Percentiles rank a stretch among this genome's conserved stretches.
Conservation (phyloP, 2,329 filamentous ascomycete genomes). For the Metarhizium guizhouense region DNA sequence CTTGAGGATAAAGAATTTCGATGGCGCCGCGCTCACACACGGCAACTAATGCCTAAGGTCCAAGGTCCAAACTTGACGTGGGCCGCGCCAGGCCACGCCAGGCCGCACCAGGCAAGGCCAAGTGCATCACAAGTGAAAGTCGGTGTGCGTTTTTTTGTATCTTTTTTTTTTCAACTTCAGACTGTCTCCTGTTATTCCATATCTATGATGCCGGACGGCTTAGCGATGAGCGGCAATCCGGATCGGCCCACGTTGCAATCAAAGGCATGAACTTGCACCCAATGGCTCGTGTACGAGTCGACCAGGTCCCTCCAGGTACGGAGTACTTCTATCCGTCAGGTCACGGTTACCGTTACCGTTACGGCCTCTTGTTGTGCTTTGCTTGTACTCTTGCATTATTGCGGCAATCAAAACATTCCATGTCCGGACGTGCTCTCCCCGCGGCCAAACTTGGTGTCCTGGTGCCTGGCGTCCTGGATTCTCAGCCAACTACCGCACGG, state of each 20-base stretch:
- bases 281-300: not conserved
- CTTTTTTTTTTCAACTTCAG: not conserved
- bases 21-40: too few relatives aligned
- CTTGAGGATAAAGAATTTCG: too few relatives aligned
- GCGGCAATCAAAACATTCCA: too few relatives aligned
- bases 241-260: not conserved
- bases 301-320: not conserved
- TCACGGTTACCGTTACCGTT: not conserved
- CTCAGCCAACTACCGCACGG: not conserved
- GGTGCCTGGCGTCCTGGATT: not conserved
- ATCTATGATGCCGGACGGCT: not conserved
- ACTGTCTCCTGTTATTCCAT: not conserved
- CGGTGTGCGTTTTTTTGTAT: conserved; percentile 1
- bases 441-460: too few relatives aligned
- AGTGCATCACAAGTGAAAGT: not conserved
- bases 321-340: not conserved
- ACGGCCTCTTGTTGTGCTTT: not conserved
- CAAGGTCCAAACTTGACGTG: not conserved
- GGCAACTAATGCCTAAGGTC: not conserved
- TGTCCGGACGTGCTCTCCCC: too few relatives aligned
- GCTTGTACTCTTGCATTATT: not conserved
- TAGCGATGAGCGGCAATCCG: not conserved
- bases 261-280: not conserved
- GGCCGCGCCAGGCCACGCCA: not conserved
- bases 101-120: not conserved